phyloP scores from a whole-genome alignment of 2,329 filamentous ascomycete species.

The Conoideocrella luteorostrata region DNA sequence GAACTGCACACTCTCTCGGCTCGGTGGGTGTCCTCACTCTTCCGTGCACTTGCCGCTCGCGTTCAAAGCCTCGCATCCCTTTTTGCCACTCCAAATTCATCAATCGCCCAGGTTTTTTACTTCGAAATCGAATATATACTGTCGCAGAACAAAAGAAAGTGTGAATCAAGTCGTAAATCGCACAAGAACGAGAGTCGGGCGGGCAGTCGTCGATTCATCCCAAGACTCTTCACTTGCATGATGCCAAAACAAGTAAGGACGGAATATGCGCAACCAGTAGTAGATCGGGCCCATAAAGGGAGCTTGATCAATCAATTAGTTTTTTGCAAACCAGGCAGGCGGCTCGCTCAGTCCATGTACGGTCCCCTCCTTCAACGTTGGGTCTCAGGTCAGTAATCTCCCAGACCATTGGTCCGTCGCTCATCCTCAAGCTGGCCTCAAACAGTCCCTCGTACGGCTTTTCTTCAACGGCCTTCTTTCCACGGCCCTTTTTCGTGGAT shows the following conservation, averaged over 20 bases:
- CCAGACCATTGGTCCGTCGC: constrained; percentile 40
- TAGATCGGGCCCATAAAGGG: not conserved
- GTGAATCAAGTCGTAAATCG: not conserved
- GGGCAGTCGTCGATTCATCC: not conserved
- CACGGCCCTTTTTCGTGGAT: constrained; percentile 29
- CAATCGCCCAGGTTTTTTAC: not conserved
- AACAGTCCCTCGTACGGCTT: constrained; percentile 49
- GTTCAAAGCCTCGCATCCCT: not conserved
- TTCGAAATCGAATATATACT: constrained; percentile 1
- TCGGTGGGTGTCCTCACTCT: no score
- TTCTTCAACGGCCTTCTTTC: constrained; percentile 29
- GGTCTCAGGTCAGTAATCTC: constrained; percentile 47
- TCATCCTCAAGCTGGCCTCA: constrained; percentile 41
- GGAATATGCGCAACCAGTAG: not conserved
- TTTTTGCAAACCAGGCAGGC: constrained; percentile 44
- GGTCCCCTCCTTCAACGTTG: constrained; percentile 40
- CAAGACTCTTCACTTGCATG: not conserved
- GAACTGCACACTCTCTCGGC: not conserved
- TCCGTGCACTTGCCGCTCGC: not conserved
- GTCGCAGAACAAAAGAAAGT: not conserved
- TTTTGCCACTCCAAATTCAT: not conserved
- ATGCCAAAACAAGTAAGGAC: not conserved
- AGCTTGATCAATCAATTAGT: constrained; percentile 29
- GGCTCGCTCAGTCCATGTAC: constrained; percentile 45
- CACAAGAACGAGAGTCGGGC: not conserved